Evolutionary conservation across 2,329 filamentous ascomycete genomes (phyloP).

Genomic region (Ceratocystis harringtonii): DNA sequence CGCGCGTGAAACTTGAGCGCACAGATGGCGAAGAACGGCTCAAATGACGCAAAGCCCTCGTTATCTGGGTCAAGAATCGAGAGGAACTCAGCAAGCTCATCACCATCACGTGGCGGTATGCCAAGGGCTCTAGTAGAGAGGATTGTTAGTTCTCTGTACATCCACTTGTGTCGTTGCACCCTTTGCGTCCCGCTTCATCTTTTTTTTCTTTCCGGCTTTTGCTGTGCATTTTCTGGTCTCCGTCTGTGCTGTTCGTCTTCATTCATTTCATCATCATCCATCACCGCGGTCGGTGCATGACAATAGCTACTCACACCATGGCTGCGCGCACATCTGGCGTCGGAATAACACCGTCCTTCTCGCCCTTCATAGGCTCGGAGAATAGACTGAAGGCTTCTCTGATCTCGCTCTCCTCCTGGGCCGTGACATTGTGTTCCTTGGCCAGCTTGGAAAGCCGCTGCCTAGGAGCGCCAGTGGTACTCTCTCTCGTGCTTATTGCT

Average conservation of each 20-base stretch:
- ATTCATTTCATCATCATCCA: too few species aligned
- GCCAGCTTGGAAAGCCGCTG: conserved; percentile 72
- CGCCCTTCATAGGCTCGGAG: conserved; percentile 50
- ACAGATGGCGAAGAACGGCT: conserved; percentile 72
- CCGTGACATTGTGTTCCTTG: conserved; percentile 75
- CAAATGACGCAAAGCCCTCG: conserved; percentile 63
- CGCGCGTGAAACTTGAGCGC: conserved; percentile 65
- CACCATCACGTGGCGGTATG: conserved; percentile 45
- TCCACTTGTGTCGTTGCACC: too few species aligned
- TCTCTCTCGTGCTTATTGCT: conserved; percentile 36
- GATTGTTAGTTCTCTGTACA: too few species aligned
- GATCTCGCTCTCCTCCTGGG: conserved; percentile 77
- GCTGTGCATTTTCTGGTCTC: too few species aligned
- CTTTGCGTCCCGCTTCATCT: too few species aligned
- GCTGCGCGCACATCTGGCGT: conserved; percentile 55
- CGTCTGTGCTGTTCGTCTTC: too few species aligned
- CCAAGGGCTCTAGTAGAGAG: conserved; percentile 54
- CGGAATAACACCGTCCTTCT: conserved; percentile 57
- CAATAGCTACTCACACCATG: conserved; percentile 44
- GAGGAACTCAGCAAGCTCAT: conserved; percentile 62
- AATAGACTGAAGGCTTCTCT: conserved; percentile 81
- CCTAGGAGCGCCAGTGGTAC: conserved; percentile 23
- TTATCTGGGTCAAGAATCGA: conserved; percentile 69
- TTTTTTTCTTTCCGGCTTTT: too few species aligned
- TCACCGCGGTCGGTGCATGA: neutral